Evolutionary conservation across 83 land plant species (phyloP).

Genomic region (Picea abies): DNA sequence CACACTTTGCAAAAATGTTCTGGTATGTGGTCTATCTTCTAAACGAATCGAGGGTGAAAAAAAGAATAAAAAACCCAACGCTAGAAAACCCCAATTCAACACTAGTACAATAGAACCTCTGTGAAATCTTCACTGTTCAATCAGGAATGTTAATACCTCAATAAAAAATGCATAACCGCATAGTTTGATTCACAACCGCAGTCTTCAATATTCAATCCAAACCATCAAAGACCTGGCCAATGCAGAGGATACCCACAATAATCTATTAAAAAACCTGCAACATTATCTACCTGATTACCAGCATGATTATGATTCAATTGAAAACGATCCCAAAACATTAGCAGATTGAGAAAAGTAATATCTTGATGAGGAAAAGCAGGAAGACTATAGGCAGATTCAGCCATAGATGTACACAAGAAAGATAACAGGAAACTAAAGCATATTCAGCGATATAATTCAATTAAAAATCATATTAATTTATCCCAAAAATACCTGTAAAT

Average conservation of each 20-base stretch:
- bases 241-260: background rate
- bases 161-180: background rate
- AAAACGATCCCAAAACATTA: background rate
- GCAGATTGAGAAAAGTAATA: background rate
- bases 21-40: no score
- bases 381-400: background rate
- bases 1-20: background rate
- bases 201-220: background rate
- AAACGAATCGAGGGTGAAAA: background rate
- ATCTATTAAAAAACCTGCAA: background rate
- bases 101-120: background rate
- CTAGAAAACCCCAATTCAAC: constrained; percentile 7
- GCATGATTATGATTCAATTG: background rate
- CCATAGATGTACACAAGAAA: no score
- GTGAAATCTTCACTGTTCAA: background rate
- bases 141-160: background rate
- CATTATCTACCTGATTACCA: background rate
- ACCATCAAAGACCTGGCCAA: background rate
- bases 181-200: background rate
- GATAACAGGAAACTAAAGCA: no score
- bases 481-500: no score
- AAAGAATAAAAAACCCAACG: background rate
- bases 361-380: background rate
- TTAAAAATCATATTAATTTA: no score
- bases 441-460: no score